phyloP scores from a whole-genome alignment of 495 filamentous ascomycete genomes.

The Hyaloscypha variabilis region DNA sequence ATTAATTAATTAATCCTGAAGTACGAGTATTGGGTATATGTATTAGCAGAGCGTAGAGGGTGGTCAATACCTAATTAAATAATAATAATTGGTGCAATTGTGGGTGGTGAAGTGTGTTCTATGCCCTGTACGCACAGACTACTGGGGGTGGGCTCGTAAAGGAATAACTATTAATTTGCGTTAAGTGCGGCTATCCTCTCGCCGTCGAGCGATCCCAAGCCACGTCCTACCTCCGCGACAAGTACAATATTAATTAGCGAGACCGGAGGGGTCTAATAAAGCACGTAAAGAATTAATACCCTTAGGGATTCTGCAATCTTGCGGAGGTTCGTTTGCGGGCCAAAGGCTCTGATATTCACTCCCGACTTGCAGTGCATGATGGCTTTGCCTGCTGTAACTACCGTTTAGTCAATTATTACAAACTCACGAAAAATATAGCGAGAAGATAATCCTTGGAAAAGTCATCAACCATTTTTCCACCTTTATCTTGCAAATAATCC shows the following conservation, averaged over 20 bases:
- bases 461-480: no score
- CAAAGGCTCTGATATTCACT: conserved; percentile 15
- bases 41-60: no score
- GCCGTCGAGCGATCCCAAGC: conserved; percentile 10
- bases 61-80: no score
- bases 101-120: no score
- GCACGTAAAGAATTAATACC: conserved; percentile 11
- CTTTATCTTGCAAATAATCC: no score
- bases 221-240: conserved; percentile 15
- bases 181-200: conserved; percentile 16
- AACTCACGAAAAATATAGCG: conserved; percentile 18
- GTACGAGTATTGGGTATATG: no score
- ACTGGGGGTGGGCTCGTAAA: no score
- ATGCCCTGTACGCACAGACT: no score
- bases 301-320: conserved; percentile 14
- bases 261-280: conserved; percentile 11
- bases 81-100: no score
- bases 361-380: conserved; percentile 13
- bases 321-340: conserved; percentile 9
- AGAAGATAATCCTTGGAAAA: no score
- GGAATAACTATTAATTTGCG: conserved; percentile 16
- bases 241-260: conserved; percentile 4
- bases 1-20: no score
- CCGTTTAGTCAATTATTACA: conserved; percentile 16
- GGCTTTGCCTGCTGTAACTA: conserved; percentile 12